A percentile compares a stretch with the other conserved stretches of the same genome.
Conservation (phyloP, 73 alveolate genomes). For the Paramecium sexaurelia region DNA sequence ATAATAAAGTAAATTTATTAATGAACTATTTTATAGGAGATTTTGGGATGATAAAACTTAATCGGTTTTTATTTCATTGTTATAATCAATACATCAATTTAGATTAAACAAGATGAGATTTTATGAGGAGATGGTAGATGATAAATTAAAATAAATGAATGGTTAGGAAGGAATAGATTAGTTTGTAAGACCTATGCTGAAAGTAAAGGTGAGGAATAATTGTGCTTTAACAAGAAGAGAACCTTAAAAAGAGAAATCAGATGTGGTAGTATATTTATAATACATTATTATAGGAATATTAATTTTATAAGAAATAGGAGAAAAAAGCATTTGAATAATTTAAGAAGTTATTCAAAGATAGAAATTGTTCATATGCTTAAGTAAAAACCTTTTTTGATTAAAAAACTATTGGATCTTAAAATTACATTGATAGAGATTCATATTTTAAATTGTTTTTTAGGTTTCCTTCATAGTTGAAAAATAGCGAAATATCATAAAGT, state of each 20-base stretch:
- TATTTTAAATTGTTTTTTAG: constrained; percentile 32
- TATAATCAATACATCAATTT: constrained; percentile 1
- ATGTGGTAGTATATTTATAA: neutral
- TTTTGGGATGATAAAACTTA: constrained; percentile 39
- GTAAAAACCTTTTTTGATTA: constrained; percentile 51
- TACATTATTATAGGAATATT: neutral
- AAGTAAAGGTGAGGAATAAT: neutral
- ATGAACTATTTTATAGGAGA: neutral
- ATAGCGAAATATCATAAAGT: neutral
- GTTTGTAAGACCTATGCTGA: neutral
- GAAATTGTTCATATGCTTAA: constrained; percentile 58
- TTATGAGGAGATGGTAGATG: neutral
- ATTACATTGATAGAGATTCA: neutral
- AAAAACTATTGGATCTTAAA: neutral
- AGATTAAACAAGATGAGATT: neutral
- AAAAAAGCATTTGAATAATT: constrained; percentile 2
- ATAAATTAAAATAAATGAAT: neutral
- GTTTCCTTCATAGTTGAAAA: neutral
- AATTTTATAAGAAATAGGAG: constrained; percentile 8
- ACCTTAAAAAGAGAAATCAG: neutral
- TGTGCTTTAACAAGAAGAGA: neutral
- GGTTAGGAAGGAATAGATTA: neutral
- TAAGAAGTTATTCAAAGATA: constrained; percentile 27
- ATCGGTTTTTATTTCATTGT: neutral
- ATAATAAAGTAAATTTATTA: neutral